A percentile compares a stretch with the other conserved stretches of the same genome.
These are phyloP conservation scores for Pascua sp. DNA, from an alignment of 1,284 basidiomycete species.

Conservation along the genomic window DNA sequence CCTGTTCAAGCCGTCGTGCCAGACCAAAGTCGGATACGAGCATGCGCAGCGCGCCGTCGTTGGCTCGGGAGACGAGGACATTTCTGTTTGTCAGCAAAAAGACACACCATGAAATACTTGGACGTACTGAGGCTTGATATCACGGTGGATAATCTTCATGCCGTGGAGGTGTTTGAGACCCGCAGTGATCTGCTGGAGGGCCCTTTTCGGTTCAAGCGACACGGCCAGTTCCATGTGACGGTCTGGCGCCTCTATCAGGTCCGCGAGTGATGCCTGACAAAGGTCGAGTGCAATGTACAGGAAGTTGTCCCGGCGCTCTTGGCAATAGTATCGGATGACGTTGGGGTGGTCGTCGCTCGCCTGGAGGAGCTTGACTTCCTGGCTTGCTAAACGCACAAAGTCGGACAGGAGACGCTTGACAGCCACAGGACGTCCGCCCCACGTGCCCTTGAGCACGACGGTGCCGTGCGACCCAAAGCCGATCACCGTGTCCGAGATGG, in stretches of 20 bases:
- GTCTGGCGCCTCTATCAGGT: conserved; percentile 76
- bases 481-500: conserved; percentile 73
- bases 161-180: conserved; percentile 88
- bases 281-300: conserved; percentile 96
- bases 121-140: conserved; percentile 85
- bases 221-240: conserved; percentile 59
- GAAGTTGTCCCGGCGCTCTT: conserved; percentile 89
- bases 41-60: conserved; percentile 69
- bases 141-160: conserved; percentile 93
- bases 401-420: conserved; percentile 94
- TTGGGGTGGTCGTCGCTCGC: conserved; percentile 98
- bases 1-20: conserved; percentile 84
- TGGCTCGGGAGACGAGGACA: conserved; percentile 78
- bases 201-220: conserved; percentile 83
- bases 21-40: conserved; percentile 93
- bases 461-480: conserved; percentile 96
- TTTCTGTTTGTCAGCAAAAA: conserved; percentile 54
- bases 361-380: conserved; percentile 90
- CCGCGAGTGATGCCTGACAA: conserved; percentile 90
- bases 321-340: conserved; percentile 97
- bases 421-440: conserved; percentile 93
- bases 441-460: conserved; percentile 86
- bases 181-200: conserved; percentile 78
- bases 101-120: no score
- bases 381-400: conserved; percentile 89